Base-by-base conservation (phyloP, 139 green algal species). In the Coccomyxa sp. region DNA sequence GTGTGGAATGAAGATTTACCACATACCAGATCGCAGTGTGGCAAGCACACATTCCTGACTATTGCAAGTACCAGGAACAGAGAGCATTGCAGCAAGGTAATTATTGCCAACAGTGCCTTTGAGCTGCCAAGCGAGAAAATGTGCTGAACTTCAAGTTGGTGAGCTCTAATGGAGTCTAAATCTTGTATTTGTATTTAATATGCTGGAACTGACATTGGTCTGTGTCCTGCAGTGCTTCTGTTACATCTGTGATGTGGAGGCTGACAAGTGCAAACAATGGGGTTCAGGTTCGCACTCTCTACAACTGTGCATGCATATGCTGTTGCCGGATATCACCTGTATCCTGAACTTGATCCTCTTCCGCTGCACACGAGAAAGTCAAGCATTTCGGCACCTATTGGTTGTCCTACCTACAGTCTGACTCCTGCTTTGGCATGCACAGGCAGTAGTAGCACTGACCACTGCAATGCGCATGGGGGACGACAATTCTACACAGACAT, bases 221-320 rank as follows among this genome's bases (percentile, higher is more conserved):
- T 74, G 21, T 74, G 66, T 38, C 58, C 79, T 80, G 82, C 90
- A 92, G 87, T 93, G 90, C 85, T 92, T 79, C 82, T 93, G 90
- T 85, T 90, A 67, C 28, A 83, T 91, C 21, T 93, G 90, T 68
- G 90, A 93, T 76, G 77, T 77, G 21, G 81, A 82, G 11, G 90
- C 88, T 0, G 59, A 58, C 0, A 58, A 89, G 10, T 93, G 89
- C 74, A 18, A 45, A 12, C 77, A 79, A 27, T 93, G 90, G 90
- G 90, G 90, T 17, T 82, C 71, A 23, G 89, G 90, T 84, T 30
- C 30, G 17, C 66, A 51, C 51, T 0, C 45, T 79, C 17, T 32
- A 45, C 63, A 71, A 71, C 63, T 71, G 63, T 21, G 10, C 18
- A 21, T 28, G 7, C 63, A 21, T 11, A 71, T 25, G 21, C 63